phyloP scores from a whole-genome alignment of 2,329 filamentous ascomycete genomes.

The Aspergillus intermedius region DNA sequence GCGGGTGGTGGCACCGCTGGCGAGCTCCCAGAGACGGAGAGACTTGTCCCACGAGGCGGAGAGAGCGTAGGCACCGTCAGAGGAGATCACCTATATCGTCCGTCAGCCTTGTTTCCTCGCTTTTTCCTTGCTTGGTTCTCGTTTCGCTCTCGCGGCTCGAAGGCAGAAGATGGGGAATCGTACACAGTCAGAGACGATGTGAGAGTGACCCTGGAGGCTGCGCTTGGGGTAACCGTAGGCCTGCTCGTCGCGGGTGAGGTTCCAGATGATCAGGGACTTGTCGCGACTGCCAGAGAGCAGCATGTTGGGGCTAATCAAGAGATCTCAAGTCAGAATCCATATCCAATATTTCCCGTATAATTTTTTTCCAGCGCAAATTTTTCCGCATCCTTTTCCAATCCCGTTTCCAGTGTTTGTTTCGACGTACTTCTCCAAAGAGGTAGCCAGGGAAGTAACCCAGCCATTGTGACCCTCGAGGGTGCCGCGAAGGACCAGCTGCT shows the following conservation, averaged over 20 bases:
- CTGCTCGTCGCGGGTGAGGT: constrained; percentile 96
- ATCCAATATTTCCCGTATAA: neutral
- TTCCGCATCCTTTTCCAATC: neutral
- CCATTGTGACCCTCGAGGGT: constrained; percentile 98
- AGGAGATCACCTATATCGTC: constrained; percentile 82
- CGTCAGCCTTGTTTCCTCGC: neutral
- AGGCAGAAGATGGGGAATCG: constrained; percentile 38
- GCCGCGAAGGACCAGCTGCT: constrained; percentile 92
- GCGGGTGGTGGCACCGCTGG: constrained; percentile 92
- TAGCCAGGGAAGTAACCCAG: constrained; percentile 98
- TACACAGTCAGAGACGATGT: constrained; percentile 99
- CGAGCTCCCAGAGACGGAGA: constrained; percentile 97
- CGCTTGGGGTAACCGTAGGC: constrained; percentile 99
- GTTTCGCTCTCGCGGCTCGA: constrained; percentile 3
- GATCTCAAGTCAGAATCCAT: constrained; percentile 29
- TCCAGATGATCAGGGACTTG: constrained; percentile 99
- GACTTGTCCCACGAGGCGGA: constrained; percentile 99
- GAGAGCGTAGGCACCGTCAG: constrained; percentile 97
- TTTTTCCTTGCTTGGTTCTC: constrained; percentile 4
- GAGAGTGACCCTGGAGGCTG: constrained; percentile 96
- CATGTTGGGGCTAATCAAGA: constrained; percentile 80
- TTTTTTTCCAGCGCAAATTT: neutral
- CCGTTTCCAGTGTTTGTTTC: neutral
- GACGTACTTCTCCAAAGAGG: constrained; percentile 94
- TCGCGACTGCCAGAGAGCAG: constrained; percentile 95